Conservation (phyloP, 495 filamentous ascomycete species). For the Massariosphaeria phaeospora region DNA sequence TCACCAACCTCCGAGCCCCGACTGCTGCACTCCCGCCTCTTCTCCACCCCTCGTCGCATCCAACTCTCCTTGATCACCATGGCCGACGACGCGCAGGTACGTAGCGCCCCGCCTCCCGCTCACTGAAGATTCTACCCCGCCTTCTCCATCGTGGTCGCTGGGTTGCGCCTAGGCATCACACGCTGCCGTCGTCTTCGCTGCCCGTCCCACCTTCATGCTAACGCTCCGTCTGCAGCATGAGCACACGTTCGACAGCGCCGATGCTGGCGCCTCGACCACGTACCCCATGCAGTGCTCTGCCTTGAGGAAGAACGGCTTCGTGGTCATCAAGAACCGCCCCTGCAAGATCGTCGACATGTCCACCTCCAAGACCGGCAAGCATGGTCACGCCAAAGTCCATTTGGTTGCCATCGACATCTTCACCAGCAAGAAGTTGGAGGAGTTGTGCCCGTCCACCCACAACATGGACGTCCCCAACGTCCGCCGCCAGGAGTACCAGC, state of each 20-base stretch:
- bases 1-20: conserved; percentile 5
- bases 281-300: conserved; percentile 99
- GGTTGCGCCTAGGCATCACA: conserved; percentile 26
- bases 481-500: conserved; percentile 80
- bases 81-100: conserved; percentile 59
- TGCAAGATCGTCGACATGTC: conserved; percentile 99
- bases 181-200: not conserved
- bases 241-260: conserved; percentile 82
- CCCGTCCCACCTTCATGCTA: not conserved
- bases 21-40: conserved; percentile 26
- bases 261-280: conserved; percentile 89
- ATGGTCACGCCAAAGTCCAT: conserved; percentile 99
- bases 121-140: conserved; percentile 25
- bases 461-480: conserved; percentile 99
- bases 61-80: conserved; percentile 46
- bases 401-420: conserved; percentile 97
- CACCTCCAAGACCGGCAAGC: conserved; percentile 99
- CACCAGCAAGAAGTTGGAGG: conserved; percentile 98
- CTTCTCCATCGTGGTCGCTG: conserved; percentile 25
- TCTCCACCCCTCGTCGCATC: conserved; percentile 29
- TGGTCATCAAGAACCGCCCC: conserved; percentile 95
- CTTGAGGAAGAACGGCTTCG: conserved; percentile 95
- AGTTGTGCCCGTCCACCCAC: conserved; percentile 99
- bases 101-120: conserved; percentile 16
- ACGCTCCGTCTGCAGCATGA: conserved; percentile 61